phyloP scores from a whole-genome alignment of 177 flowering plant species.

The Vitis hybrid region DNA sequence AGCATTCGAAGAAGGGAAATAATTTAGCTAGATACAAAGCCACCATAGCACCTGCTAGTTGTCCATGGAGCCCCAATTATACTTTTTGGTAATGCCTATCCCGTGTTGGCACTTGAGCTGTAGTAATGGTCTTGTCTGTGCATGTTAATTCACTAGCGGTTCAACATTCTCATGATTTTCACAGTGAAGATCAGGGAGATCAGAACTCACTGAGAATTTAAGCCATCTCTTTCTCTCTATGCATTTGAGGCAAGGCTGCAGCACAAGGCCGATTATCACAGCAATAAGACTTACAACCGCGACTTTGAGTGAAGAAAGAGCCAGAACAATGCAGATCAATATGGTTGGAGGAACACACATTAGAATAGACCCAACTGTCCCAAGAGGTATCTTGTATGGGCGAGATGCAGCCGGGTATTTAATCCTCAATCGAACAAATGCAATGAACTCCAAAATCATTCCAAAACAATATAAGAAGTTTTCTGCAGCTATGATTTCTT shows the following conservation, averaged over 20 bases:
- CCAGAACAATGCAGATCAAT: conserved; percentile 45
- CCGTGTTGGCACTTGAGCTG: too few relatives aligned
- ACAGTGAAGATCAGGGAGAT: conserved; percentile 37
- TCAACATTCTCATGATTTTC: too few relatives aligned
- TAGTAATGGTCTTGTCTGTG: too few relatives aligned
- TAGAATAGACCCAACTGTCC: conserved; percentile 48
- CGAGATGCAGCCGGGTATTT: conserved; percentile 47
- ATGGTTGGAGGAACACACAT: conserved; percentile 57
- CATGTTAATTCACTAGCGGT: too few relatives aligned
- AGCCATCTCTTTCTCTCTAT: conserved; percentile 46
- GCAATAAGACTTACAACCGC: conserved; percentile 40
- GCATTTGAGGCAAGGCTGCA: conserved; percentile 48
- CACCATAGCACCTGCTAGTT: too few relatives aligned
- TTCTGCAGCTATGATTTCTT: conserved; percentile 66
- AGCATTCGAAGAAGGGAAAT: too few relatives aligned
- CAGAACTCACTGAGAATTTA: conserved; percentile 43
- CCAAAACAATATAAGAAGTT: conserved; percentile 65
- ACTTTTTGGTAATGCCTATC: too few relatives aligned
- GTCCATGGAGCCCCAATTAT: too few relatives aligned
- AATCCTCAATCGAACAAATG: conserved; percentile 48
- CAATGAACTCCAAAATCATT: conserved; percentile 62
- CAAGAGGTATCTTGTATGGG: conserved; percentile 57
- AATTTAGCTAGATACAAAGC: too few relatives aligned
- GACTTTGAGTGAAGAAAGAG: conserved; percentile 47
- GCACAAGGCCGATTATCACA: conserved; percentile 39